Evolutionary conservation across 768 basidiomycete species (phyloP), one percentile per base, ranked within the genome.

Genomic region (Omphalotus guepiniiformis): DNA sequence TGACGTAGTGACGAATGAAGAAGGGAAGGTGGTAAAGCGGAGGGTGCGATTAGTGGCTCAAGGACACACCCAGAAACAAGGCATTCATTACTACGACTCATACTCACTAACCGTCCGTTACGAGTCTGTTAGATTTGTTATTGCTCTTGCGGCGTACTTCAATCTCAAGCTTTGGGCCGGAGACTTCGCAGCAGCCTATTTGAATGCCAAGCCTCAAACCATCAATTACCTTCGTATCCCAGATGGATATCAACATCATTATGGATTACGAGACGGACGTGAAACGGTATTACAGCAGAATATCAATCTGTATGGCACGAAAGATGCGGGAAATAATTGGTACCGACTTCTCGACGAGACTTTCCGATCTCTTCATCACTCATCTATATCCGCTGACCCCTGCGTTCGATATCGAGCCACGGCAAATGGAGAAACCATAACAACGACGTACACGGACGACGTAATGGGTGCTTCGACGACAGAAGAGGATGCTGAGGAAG

Each of bases 61-160:
- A 55, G 37, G 50, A 36, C 67, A 57, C 53, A 40, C 53, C 1
- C 68, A 70, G 46, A 46, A 53, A 4, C 52, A 53, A 9, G 66
- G 69, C 9, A 28, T 65, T 11, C 63, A 64, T 42, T 65, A 51
- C 41, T 23, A 16, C 13, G 47, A 48, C 19, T 19, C 30, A 11
- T 48, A n/a, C n/a, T 32, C 47, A 3, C 23, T 37, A 9, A 32
- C 34, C n/a, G 47, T 25, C 11, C 19, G 47, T 3, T 37, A 48
- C 25, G 42, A 43, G 29, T 44, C 48, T 15, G 18, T 50, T 23
- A 6, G 47, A 6, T 21, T 34, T 12, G 16, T 35, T 11, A 48
- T 68, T 11, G 58, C 64, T 3, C 16, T 66, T 32, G 42, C 65
- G 1, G 63, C 64, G 1, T n/a, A 15, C 25, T 18, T n/a, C n/a